Evolutionary conservation across 2,329 filamentous ascomycete species (phyloP).

Genomic region (Hysterium pulicare): DNA sequence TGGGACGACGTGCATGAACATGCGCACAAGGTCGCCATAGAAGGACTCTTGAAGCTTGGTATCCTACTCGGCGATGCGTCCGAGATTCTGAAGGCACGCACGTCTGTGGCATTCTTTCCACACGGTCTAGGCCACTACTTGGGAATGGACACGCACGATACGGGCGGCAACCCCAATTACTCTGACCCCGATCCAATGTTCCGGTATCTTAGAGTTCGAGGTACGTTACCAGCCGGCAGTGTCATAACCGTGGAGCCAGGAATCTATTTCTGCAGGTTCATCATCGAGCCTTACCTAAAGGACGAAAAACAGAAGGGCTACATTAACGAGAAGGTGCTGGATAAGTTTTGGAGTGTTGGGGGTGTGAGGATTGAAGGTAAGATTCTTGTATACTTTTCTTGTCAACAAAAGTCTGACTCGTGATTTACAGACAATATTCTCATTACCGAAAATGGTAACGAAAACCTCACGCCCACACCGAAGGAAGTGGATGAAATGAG

Average conservation of each 20-base stretch:
- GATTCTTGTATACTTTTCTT: conserved; percentile 4
- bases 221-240: conserved; percentile 68
- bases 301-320: conserved; percentile 58
- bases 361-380: conserved; percentile 79
- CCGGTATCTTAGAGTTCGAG: conserved; percentile 77
- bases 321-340: conserved; percentile 63
- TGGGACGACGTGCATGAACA: conserved; percentile 81
- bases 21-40: conserved; percentile 78
- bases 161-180: conserved; percentile 49
- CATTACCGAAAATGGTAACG: conserved; percentile 71
- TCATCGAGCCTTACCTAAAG: conserved; percentile 67
- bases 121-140: conserved; percentile 52
- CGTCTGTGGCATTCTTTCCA: conserved; percentile 50
- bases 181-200: conserved; percentile 79
- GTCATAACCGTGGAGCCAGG: conserved; percentile 96
- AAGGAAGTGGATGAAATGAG: conserved; percentile 69
- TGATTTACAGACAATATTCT: conserved; percentile 66
- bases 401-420: neutral
- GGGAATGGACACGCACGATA: conserved; percentile 53
- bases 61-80: conserved; percentile 63
- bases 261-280: conserved; percentile 72
- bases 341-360: conserved; percentile 72
- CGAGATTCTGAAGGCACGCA: conserved; percentile 43
- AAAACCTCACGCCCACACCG: conserved; percentile 78
- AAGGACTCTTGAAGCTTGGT: conserved; percentile 71